Evolutionary conservation across 176 grass and related monocot genomes (phyloP).

Genomic region (Juncus effusus): DNA sequence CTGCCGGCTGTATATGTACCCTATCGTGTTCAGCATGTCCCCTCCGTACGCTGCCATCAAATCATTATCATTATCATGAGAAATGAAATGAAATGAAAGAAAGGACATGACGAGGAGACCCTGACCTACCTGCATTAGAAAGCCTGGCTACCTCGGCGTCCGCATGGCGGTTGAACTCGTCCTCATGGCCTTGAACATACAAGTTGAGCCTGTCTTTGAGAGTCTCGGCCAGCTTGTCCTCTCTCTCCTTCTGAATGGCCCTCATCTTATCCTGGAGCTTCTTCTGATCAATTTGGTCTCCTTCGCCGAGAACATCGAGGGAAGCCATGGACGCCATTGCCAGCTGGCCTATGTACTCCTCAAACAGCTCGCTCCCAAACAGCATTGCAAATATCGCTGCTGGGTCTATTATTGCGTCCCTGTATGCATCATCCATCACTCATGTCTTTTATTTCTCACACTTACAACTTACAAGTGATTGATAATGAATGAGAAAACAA

Average conservation of each 20-base stretch:
- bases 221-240: constrained; percentile 79
- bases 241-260: constrained; percentile 88
- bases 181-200: constrained; percentile 86
- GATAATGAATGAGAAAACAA: constrained; percentile 2
- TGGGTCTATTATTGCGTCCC: constrained; percentile 95
- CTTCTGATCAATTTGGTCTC: constrained; percentile 62
- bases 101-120: neutral
- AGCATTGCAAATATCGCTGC: constrained; percentile 95
- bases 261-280: constrained; percentile 83
- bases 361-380: constrained; percentile 95
- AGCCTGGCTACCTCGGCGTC: constrained; percentile 81
- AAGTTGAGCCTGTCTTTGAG: constrained; percentile 64
- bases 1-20: constrained; percentile 91
- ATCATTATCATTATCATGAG: constrained; percentile 31
- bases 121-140: constrained; percentile 67
- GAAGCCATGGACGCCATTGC: constrained; percentile 96
- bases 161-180: constrained; percentile 56
- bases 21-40: constrained; percentile 95
- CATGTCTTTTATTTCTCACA: constrained; percentile 1
- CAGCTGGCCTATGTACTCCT: constrained; percentile 96
- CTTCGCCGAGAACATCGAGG: constrained; percentile 79
- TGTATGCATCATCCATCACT: constrained; percentile 17
- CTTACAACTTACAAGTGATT: neutral
- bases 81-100: constrained; percentile 16
- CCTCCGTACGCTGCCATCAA: constrained; percentile 70